phyloP scores from a whole-genome alignment of 1,284 basidiomycete species.

The Ganoderma sinense region DNA sequence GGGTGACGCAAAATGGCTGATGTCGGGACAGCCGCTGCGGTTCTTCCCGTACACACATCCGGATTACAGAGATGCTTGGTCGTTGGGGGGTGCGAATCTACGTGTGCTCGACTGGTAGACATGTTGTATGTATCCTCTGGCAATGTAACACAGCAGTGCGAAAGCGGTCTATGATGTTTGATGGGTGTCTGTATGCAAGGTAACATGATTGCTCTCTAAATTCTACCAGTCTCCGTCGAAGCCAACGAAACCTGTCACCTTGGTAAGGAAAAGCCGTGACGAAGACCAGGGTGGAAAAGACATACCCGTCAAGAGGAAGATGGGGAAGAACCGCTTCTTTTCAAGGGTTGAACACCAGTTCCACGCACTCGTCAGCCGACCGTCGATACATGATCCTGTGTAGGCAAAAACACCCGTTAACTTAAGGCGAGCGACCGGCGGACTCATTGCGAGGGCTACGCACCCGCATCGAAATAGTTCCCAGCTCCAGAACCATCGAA shows the following conservation, averaged over 20 bases:
- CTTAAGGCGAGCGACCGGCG: not conserved
- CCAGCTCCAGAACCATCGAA: constrained; percentile 86
- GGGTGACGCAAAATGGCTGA: not conserved
- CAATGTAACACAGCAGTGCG: constrained; percentile 24
- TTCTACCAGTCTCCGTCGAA: constrained; percentile 84
- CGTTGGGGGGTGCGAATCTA: constrained; percentile 14
- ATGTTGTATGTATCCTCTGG: constrained; percentile 30
- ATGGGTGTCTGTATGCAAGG: constrained; percentile 2
- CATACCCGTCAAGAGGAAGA: constrained; percentile 79
- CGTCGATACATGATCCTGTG: constrained; percentile 59
- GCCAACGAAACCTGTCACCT: constrained; percentile 70
- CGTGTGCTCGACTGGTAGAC: constrained; percentile 23
- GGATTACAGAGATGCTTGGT: not conserved
- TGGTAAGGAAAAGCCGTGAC: not conserved
- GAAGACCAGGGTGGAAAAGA: constrained; percentile 11
- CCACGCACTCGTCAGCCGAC: constrained; percentile 82
- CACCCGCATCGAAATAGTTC: constrained; percentile 81
- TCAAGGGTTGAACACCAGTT: constrained; percentile 85
- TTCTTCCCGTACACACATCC: constrained; percentile 9
- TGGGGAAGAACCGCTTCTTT: constrained; percentile 83
- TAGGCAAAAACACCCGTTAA: constrained; percentile 9
- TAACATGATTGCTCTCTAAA: not conserved
- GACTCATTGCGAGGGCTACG: constrained; percentile 24
- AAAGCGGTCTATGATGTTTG: constrained; percentile 17
- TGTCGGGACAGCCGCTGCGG: not conserved